Conservation (phyloP, 2,329 filamentous ascomycete genomes). For the Calonectria multiphialidica region DNA sequence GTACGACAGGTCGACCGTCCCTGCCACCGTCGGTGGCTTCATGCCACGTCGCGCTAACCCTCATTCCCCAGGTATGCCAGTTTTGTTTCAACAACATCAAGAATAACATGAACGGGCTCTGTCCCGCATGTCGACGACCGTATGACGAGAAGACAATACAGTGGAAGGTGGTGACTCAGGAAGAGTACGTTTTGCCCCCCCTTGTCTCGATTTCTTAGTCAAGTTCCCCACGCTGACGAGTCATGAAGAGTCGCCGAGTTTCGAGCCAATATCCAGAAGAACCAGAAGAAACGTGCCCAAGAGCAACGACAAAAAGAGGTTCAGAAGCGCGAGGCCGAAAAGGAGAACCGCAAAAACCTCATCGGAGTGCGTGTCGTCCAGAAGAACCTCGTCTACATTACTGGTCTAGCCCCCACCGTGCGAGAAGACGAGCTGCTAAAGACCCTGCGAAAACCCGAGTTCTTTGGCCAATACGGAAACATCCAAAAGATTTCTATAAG, state of each 20-base stretch:
- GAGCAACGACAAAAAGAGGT: conserved; percentile 91
- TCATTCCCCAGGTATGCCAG: conserved; percentile 83
- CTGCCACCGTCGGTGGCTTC: conserved; percentile 7
- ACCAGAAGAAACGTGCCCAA: conserved; percentile 90
- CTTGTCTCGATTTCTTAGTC: conserved; percentile 4
- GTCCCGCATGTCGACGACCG: conserved; percentile 94
- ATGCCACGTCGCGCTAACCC: conserved; percentile 41
- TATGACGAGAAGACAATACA: conserved; percentile 98
- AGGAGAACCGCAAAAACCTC: conserved; percentile 94
- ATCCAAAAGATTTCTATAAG: conserved; percentile 99
- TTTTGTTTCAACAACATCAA: conserved; percentile 99
- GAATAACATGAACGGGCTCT: conserved; percentile 96
- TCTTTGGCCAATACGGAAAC: conserved; percentile 98
- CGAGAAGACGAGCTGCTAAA: conserved; percentile 93
- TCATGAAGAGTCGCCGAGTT: conserved; percentile 75
- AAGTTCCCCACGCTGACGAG: conserved; percentile 34
- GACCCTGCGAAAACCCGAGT: conserved; percentile 89
- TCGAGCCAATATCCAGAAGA: conserved; percentile 84
- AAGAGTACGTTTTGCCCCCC: conserved; percentile 78
- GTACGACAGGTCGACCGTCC: conserved; percentile 61
- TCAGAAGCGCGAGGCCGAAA: conserved; percentile 96
- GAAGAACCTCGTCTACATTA: conserved; percentile 99
- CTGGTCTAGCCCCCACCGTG: conserved; percentile 90
- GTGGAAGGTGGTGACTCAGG: conserved; percentile 93
- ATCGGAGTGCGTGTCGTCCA: conserved; percentile 96